A percentile compares a stretch with the other conserved stretches of the same genome.
Conservation (phyloP, 257 asterid species). For the Solanum pinnatisectum region DNA sequence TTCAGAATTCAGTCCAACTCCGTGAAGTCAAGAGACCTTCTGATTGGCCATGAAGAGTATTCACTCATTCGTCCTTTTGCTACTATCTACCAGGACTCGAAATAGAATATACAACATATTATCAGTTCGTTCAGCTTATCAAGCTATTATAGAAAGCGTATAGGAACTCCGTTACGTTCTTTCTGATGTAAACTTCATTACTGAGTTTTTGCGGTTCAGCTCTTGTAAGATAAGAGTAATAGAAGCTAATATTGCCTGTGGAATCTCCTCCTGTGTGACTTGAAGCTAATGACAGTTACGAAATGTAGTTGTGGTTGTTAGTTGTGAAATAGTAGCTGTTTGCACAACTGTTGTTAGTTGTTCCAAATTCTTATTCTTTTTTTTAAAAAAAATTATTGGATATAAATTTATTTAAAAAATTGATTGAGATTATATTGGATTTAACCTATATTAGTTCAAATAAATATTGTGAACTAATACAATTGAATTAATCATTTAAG, state of each 20-base stretch:
- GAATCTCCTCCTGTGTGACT: neutral
- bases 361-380: too few species aligned
- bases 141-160: neutral
- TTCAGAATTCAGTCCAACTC: slow-evolving; percentile 72
- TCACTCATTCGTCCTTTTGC: neutral
- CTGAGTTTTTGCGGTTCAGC: too few species aligned
- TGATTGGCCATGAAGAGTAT: slow-evolving; percentile 32
- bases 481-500: too few species aligned
- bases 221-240: too few species aligned
- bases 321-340: neutral
- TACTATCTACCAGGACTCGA: neutral
- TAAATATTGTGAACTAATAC: too few species aligned
- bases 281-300: neutral
- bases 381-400: too few species aligned
- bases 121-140: neutral
- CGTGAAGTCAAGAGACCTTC: slow-evolving; percentile 69
- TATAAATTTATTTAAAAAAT: too few species aligned
- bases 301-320: too few species aligned
- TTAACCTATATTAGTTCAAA: too few species aligned
- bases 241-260: too few species aligned
- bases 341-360: too few species aligned
- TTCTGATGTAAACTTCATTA: neutral
- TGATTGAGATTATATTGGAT: too few species aligned
- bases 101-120: neutral
- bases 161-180: neutral